Evolutionary conservation across 176 grass and related monocot species (phyloP).

Genomic region (Paspalum vaginatum): DNA sequence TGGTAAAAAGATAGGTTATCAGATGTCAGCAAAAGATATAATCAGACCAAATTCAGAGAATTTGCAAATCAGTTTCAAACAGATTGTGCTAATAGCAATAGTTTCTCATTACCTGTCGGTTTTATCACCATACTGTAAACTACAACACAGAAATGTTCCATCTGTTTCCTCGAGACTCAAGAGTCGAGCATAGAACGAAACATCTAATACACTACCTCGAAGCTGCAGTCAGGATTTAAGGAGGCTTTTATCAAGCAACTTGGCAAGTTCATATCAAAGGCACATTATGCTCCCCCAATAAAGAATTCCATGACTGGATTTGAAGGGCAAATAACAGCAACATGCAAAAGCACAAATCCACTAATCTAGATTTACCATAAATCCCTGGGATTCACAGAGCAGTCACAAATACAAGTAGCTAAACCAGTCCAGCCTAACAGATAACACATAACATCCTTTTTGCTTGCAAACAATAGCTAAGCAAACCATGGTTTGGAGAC

Average conservation of each 20-base stretch:
- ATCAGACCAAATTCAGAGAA: too few relatives aligned
- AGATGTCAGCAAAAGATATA: too few relatives aligned
- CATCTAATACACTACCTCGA: too few relatives aligned
- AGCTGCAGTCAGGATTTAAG: neutral
- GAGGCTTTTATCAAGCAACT: neutral
- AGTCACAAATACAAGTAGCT: constrained; percentile 36
- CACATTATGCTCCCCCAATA: neutral
- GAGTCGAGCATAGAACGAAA: too few relatives aligned
- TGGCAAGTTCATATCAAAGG: neutral
- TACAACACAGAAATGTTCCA: too few relatives aligned
- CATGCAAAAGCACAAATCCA: constrained; percentile 20
- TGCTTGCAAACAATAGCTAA: constrained; percentile 12
- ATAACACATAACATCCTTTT: constrained; percentile 29
- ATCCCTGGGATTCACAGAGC: constrained; percentile 23
- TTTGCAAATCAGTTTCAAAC: too few relatives aligned
- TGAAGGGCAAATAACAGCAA: neutral
- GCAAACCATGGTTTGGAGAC: neutral
- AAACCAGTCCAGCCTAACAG: constrained; percentile 22
- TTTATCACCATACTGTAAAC: too few relatives aligned
- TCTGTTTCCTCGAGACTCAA: too few relatives aligned
- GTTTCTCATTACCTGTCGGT: too few relatives aligned
- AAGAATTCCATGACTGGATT: neutral
- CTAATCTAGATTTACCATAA: constrained; percentile 40
- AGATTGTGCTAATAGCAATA: too few relatives aligned
- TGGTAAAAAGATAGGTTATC: too few relatives aligned